These are phyloP conservation scores for Schizophyllum amplum DNA, from an alignment of 1,284 basidiomycete genomes.

Conservation along the genomic window DNA sequence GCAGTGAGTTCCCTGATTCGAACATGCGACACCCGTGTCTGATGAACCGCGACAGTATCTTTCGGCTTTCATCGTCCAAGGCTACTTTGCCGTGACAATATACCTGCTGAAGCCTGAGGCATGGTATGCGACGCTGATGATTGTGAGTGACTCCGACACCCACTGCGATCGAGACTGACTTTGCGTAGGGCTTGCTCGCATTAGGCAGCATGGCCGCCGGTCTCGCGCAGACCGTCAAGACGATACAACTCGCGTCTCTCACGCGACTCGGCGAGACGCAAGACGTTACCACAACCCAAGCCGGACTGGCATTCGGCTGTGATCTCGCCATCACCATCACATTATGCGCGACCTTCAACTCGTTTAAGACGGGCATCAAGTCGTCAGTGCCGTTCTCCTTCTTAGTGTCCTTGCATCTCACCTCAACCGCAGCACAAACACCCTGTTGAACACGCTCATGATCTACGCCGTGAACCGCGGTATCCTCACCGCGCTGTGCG, in stretches of 20 bases:
- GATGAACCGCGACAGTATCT: neutral
- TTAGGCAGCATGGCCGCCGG: neutral
- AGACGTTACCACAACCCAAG: conserved; percentile 13
- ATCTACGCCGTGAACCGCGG: conserved; percentile 1
- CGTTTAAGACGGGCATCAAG: conserved; percentile 10
- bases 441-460: neutral
- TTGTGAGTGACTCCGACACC: neutral
- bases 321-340: conserved; percentile 15
- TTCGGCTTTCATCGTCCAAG: neutral
- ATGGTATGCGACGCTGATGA: neutral
- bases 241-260: neutral
- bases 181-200: neutral
- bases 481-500: conserved; percentile 6
- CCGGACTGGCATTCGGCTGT: conserved; percentile 11
- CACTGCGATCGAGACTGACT: neutral
- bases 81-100: neutral
- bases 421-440: neutral
- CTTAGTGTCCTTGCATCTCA: neutral
- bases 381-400: conserved; percentile 7
- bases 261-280: neutral
- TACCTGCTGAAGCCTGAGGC: neutral
- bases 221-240: neutral
- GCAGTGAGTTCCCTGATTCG: neutral
- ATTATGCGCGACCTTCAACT: conserved; percentile 12
- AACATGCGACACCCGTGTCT: neutral